Evolutionary conservation across 495 filamentous ascomycete species (phyloP).

Genomic region (Margaritispora aquatica): DNA sequence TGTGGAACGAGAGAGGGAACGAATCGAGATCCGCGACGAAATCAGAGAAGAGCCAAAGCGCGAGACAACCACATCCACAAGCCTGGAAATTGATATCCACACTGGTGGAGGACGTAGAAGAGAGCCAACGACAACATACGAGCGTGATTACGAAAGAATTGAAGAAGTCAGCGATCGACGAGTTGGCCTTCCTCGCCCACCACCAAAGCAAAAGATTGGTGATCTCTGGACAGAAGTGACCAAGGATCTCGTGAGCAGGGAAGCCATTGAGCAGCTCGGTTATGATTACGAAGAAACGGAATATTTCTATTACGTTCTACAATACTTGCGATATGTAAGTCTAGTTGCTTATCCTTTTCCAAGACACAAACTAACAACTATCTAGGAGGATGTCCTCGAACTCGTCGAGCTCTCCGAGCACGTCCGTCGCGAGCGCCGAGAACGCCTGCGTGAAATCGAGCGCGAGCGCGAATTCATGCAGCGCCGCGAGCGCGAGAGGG

Average conservation of each 20-base stretch:
- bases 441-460: slow-evolving; percentile 75
- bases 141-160: slow-evolving; percentile 30
- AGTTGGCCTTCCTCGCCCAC: slow-evolving; percentile 31
- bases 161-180: slow-evolving; percentile 41
- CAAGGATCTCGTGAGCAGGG: slow-evolving; percentile 81
- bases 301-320: slow-evolving; percentile 85
- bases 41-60: slow-evolving; percentile 5
- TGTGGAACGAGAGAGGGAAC: slow-evolving; percentile 5
- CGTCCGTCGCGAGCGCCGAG: slow-evolving; percentile 68
- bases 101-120: slow-evolving; percentile 2
- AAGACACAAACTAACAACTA: slow-evolving; percentile 19
- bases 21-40: slow-evolving; percentile 11
- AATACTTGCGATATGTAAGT: slow-evolving; percentile 83
- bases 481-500: slow-evolving; percentile 16
- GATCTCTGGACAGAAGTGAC: slow-evolving; percentile 97
- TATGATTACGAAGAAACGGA: slow-evolving; percentile 93
- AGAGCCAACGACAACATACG: slow-evolving; percentile 4
- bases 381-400: slow-evolving; percentile 78
- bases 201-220: slow-evolving; percentile 34
- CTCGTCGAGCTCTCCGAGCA: slow-evolving; percentile 77
- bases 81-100: slow-evolving; percentile 22
- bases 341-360: slow-evolving; percentile 2
- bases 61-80: slow-evolving; percentile 2
- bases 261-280: slow-evolving; percentile 77
- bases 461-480: slow-evolving; percentile 61